These are phyloP conservation scores for Neonothopanus nambi DNA, from an alignment of 1,284 basidiomycete species.

Conservation along the genomic window DNA sequence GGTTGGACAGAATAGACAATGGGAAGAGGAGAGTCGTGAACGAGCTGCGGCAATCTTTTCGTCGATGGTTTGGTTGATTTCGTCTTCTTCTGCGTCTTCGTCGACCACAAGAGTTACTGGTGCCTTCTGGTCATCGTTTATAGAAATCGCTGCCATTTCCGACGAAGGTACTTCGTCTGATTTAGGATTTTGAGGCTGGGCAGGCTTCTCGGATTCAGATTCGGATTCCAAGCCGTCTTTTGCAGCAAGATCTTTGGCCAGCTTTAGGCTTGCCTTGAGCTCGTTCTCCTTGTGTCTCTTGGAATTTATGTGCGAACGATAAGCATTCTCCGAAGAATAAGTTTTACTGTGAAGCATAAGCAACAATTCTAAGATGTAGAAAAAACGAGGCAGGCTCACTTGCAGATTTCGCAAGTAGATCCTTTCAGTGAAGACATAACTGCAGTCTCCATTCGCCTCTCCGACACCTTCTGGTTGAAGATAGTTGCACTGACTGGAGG, in stretches of 20 bases:
- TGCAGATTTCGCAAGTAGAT: slow-evolving; percentile 79
- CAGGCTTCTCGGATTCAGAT: neutral
- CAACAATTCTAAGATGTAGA: slow-evolving; percentile 1
- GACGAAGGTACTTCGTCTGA: slow-evolving; percentile 1
- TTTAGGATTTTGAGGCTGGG: neutral
- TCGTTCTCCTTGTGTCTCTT: slow-evolving; percentile 90
- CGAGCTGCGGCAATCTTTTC: slow-evolving; percentile 78
- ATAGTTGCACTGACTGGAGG: slow-evolving; percentile 79
- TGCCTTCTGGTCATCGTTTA: slow-evolving; percentile 8
- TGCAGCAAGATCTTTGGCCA: slow-evolving; percentile 7
- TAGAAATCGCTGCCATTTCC: slow-evolving; percentile 6
- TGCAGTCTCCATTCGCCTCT: slow-evolving; percentile 74
- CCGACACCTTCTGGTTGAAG: slow-evolving; percentile 92
- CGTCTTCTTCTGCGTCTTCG: slow-evolving; percentile 49
- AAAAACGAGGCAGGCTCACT: slow-evolving; percentile 45
- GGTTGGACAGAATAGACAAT: slow-evolving; percentile 88
- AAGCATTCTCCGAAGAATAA: slow-evolving; percentile 90
- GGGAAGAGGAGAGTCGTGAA: slow-evolving; percentile 57
- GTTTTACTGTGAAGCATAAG: slow-evolving; percentile 64
- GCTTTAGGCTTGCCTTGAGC: slow-evolving; percentile 44
- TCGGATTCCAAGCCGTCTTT: slow-evolving; percentile 6
- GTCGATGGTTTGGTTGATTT: slow-evolving; percentile 63
- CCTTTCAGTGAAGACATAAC: slow-evolving; percentile 65
- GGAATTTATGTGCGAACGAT: slow-evolving; percentile 84
- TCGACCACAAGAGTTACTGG: slow-evolving; percentile 29